Base-by-base conservation (phyloP, 495 filamentous ascomycete genomes). In the Penicillium tannophilum region DNA sequence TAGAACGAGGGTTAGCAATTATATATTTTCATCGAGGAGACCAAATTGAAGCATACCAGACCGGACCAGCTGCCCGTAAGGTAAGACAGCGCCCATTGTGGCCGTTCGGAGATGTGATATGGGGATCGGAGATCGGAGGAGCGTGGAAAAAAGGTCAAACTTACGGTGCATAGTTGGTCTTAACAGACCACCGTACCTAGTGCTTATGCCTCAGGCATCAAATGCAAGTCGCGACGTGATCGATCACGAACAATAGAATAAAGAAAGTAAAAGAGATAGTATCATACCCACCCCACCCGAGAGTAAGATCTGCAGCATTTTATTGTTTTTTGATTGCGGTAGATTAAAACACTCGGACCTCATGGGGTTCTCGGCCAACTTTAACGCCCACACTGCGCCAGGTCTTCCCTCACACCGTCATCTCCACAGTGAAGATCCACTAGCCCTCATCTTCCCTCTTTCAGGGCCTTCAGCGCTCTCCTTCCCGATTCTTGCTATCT, bases 1-100 rank as follows among this genome's bases (percentile, higher is more conserved):
- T 66, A 28, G 51, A 36, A 31, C 55, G 45, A 47, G 43, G 42
- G 57, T 53, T 28, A 58, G 48, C 39, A 31, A 42, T 46, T 24
- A 16, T 14, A 28, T 24, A 20, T 14, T 45, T 28, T 6, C 16
- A 9, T 30, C 3, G 52, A 17, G 24, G 5, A 47, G 6, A 35
- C 23, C 3, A 44, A 36, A 35, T 46, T 14, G 24, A 19, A 44
- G 51, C 69, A 58, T 62, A 79, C 77, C 70, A 58, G 73, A 65
- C 58, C 75, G 74, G 62, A 76, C 61, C 57, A 79, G 60, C 61
- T 73, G 75, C 63, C 77, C 75, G 56, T 73, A 76, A 23, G 65
- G 68, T 59, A 69, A 64, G 30, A 76, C 54, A 55, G 68, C 59
- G 60, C 64, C 72, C 72, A 77, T 74, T 67, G 73, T 71, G 66